A percentile compares a stretch with the other conserved stretches of the same genome.
These are phyloP conservation scores for Phytophthora podocarpi DNA, from an alignment of 352 stramenopile species.

Conservation along the genomic window DNA sequence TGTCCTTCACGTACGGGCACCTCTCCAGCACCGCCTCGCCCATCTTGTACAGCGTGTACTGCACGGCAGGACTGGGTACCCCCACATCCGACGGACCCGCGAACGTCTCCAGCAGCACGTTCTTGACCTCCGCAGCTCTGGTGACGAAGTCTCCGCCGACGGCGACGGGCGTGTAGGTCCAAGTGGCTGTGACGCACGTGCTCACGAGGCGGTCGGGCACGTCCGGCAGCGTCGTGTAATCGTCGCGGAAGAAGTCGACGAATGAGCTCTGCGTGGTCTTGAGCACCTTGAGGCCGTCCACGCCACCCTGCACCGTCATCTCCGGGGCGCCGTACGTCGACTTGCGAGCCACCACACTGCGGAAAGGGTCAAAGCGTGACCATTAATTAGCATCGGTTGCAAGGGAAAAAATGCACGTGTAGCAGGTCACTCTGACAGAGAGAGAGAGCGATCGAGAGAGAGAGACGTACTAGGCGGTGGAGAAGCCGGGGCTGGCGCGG, in stretches of 20 bases:
- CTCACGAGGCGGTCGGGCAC: slow-evolving; percentile 77
- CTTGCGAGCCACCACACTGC: slow-evolving; percentile 62
- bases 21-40: slow-evolving; percentile 76
- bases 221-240: slow-evolving; percentile 80
- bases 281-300: slow-evolving; percentile 80
- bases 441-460: no score
- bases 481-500: slow-evolving; percentile 54
- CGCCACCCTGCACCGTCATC: slow-evolving; percentile 60
- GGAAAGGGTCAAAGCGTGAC: background rate
- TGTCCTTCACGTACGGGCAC: slow-evolving; percentile 69
- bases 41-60: slow-evolving; percentile 90
- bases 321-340: slow-evolving; percentile 32
- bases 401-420: background rate
- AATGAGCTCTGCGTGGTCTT: slow-evolving; percentile 92
- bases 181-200: slow-evolving; percentile 77
- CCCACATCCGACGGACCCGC: slow-evolving; percentile 78
- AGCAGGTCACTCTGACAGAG: no score
- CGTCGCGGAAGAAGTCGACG: slow-evolving; percentile 85
- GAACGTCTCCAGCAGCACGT: slow-evolving; percentile 78
- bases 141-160: slow-evolving; percentile 43
- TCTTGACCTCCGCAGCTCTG: slow-evolving; percentile 62
- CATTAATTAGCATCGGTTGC: background rate
- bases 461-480: slow-evolving; percentile 65
- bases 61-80: slow-evolving; percentile 76
- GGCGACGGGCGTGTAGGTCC: slow-evolving; percentile 66